A percentile compares a stretch with the other conserved stretches of the same genome.
Conservation (phyloP, 106 monocot genomes). For the Xerophyta viscosa region DNA sequence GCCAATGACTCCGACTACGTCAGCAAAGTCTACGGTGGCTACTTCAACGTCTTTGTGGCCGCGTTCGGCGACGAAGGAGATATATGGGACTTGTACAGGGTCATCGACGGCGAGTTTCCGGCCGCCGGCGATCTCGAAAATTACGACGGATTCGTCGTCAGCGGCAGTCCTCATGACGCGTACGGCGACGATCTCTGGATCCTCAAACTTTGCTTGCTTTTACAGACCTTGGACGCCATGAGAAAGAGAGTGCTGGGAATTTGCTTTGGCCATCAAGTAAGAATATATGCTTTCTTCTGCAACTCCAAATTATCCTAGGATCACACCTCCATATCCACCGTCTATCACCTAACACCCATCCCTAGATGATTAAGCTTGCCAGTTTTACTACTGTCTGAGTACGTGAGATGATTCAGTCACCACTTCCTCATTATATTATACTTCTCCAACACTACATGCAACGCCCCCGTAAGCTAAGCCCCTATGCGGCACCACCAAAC, state of each 20-base stretch:
- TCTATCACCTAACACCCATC: too few species aligned
- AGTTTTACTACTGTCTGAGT: too few species aligned
- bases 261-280: slow-evolving; percentile 94
- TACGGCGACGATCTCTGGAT: slow-evolving; percentile 73
- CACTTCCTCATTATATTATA: too few species aligned
- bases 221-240: slow-evolving; percentile 54
- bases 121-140: slow-evolving; percentile 27
- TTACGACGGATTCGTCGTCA: slow-evolving; percentile 72
- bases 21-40: slow-evolving; percentile 57
- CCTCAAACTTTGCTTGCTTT: slow-evolving; percentile 43
- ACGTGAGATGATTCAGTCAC: too few species aligned
- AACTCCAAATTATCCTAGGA: not conserved
- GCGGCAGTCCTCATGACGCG: slow-evolving; percentile 80
- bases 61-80: slow-evolving; percentile 66
- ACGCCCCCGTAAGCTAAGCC: too few species aligned
- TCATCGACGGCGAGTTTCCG: slow-evolving; percentile 76
- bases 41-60: slow-evolving; percentile 68
- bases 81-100: slow-evolving; percentile 68
- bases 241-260: slow-evolving; percentile 69
- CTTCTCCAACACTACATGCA: too few species aligned
- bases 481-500: too few species aligned
- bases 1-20: slow-evolving; percentile 76
- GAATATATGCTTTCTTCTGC: not conserved
- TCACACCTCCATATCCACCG: too few species aligned
- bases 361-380: too few species aligned